Base-by-base conservation (phyloP, 768 basidiomycete species). In the Termitomyces sp. region DNA sequence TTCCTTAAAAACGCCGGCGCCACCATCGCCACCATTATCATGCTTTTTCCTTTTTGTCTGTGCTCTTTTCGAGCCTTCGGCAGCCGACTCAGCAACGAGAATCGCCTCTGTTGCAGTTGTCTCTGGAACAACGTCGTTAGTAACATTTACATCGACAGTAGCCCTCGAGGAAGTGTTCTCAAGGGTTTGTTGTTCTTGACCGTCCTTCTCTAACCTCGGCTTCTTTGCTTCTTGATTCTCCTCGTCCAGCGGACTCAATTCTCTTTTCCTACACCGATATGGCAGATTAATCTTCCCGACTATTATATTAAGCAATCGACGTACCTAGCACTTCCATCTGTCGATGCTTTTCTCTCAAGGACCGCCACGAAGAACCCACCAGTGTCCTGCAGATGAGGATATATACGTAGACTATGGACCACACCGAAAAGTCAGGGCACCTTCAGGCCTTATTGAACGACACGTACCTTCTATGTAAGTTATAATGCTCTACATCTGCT, bases 321-420 rank as follows among this genome's bases (percentile, higher is more conserved):
- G 31, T 65, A 70, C 68, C 56, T 71, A 37, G 50, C 34, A 29
- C 14, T 26, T 29, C 39, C 29, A 24, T 49, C 57, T 8, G 37
- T 42, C 37, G 51, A 53, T 26, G 31, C 18, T 51, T 74, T 81
- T 65, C 79, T 82, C 67, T 88, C 80, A 36, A 98, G 70, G 0
- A 97, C 89, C 12, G 94, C 94, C n/a, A 99, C 86, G 67, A 97
- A 99, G 74, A 99, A 99, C 0, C 94, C 97, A 3, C 97, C 97
- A 0, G 94, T 92, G 66, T 99, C 91, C 71, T 98, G 97, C 9
- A 97, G 74, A 68, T 98, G 95, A 2, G 97, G 95, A 67, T 96
- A 91, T 61, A 98, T 84, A 39, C 97, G 83, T 70, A 98, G 73
- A 64, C 94, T 97, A 49, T 18, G 1, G 10, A 5, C 46, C 39